phyloP scores from a whole-genome alignment of 2,329 filamentous ascomycete genomes.

The Fusarium ambrosium region DNA sequence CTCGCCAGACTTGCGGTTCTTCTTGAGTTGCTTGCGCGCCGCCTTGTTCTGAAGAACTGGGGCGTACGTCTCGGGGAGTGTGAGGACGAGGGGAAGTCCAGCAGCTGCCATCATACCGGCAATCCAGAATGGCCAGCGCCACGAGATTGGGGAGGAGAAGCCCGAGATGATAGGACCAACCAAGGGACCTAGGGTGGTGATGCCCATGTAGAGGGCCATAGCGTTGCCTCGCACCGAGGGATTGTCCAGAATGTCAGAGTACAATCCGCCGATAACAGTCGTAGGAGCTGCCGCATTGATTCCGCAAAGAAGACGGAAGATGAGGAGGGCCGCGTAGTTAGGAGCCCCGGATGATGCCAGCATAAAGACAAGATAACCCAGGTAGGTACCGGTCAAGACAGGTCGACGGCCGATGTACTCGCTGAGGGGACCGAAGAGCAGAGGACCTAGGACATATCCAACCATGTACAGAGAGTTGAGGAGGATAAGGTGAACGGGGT shows the following conservation, averaged over 20 bases:
- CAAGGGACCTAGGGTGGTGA: slow-evolving; percentile 54
- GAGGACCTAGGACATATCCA: slow-evolving; percentile 52
- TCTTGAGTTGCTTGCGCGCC: slow-evolving; percentile 61
- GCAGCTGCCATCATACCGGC: slow-evolving; percentile 48
- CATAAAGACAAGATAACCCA: slow-evolving; percentile 53
- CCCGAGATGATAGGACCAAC: slow-evolving; percentile 66
- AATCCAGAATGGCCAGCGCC: slow-evolving; percentile 59
- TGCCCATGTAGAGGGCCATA: slow-evolving; percentile 52
- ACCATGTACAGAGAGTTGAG: slow-evolving; percentile 55
- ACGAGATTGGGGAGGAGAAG: slow-evolving; percentile 61
- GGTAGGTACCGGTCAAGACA: slow-evolving; percentile 51
- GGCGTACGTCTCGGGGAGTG: slow-evolving; percentile 62
- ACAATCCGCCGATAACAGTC: slow-evolving; percentile 51
- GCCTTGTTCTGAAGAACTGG: slow-evolving; percentile 65
- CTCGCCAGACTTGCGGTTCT: slow-evolving; percentile 46
- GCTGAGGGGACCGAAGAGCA: slow-evolving; percentile 53
- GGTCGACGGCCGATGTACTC: slow-evolving; percentile 53
- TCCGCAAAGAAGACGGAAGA: slow-evolving; percentile 55
- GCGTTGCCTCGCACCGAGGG: slow-evolving; percentile 51
- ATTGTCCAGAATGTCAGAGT: slow-evolving; percentile 51
- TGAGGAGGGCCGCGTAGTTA: slow-evolving; percentile 58
- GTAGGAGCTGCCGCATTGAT: slow-evolving; percentile 53
- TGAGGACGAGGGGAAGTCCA: slow-evolving; percentile 51
- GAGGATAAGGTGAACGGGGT: slow-evolving; percentile 47
- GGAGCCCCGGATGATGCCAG: slow-evolving; percentile 56